These are phyloP conservation scores for Parasarocladium wereldwijsianum DNA, from an alignment of 2,329 filamentous ascomycete species.

Conservation along the genomic window DNA sequence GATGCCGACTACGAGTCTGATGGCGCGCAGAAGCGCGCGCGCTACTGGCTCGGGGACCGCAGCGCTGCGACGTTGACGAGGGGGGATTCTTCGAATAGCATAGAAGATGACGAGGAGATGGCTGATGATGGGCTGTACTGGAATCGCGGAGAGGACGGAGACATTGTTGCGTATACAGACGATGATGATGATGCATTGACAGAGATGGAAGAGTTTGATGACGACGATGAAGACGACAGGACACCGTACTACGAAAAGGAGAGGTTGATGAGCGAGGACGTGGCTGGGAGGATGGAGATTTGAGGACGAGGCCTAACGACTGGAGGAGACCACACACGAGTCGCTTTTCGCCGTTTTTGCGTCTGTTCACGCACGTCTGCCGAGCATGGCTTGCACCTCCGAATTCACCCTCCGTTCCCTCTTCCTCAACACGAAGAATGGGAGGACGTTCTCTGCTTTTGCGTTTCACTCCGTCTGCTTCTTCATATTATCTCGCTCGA, in stretches of 20 bases:
- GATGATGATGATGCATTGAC: slow-evolving; percentile 27
- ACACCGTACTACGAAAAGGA: slow-evolving; percentile 20
- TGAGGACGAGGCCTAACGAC: too few species aligned
- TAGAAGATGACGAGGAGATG: slow-evolving; percentile 33
- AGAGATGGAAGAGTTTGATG: slow-evolving; percentile 23
- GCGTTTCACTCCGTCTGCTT: too few species aligned
- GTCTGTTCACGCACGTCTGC: too few species aligned
- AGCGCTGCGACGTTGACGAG: slow-evolving; percentile 25
- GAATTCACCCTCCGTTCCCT: too few species aligned
- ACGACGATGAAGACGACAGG: slow-evolving; percentile 23
- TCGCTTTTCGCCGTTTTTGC: too few species aligned
- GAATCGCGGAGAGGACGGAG: slow-evolving; percentile 44
- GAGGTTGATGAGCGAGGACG: slow-evolving; percentile 46
- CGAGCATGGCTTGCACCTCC: too few species aligned
- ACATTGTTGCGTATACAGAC: slow-evolving; percentile 37
- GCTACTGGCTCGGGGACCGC: slow-evolving; percentile 73
- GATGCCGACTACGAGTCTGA: slow-evolving; percentile 16
- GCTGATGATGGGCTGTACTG: slow-evolving; percentile 38
- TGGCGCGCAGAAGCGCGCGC: slow-evolving; percentile 52
- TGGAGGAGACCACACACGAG: too few species aligned
- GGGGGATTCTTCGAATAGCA: slow-evolving; percentile 24
- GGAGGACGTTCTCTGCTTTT: too few species aligned
- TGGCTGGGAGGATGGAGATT: slow-evolving; percentile 48
- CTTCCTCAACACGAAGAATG: too few species aligned
- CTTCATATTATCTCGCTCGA: too few species aligned